Conservation (phyloP, 176 grass and related monocot genomes). For the Avena atlantica region DNA sequence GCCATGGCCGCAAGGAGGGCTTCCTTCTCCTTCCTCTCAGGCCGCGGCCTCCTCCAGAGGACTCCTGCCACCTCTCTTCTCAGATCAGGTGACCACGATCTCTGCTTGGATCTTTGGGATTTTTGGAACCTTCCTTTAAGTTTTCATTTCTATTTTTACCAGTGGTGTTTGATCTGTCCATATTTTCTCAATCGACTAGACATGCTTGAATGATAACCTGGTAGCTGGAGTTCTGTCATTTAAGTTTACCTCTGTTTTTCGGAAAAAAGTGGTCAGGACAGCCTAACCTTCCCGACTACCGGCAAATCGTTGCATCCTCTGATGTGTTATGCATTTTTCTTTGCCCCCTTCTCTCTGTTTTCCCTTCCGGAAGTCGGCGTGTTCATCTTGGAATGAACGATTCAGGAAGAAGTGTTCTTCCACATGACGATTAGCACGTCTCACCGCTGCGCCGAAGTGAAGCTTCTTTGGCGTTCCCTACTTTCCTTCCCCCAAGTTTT, state of each 20-base stretch:
- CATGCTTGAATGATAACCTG: neutral
- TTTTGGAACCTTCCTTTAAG: neutral
- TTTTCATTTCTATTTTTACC: neutral
- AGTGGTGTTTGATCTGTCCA: neutral
- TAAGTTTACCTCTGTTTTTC: neutral
- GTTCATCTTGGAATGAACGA: neutral
- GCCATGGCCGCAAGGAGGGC: slow-evolving; percentile 68
- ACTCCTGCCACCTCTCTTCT: slow-evolving; percentile 20
- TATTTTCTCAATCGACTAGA: neutral
- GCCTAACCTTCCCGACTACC: neutral
- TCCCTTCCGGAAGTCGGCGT: neutral
- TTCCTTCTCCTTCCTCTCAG: slow-evolving; percentile 61
- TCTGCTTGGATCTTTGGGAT: neutral
- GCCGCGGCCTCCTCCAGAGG: slow-evolving; percentile 24
- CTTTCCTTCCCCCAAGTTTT: neutral
- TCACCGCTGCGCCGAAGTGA: neutral
- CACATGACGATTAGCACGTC: neutral
- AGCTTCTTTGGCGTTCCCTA: neutral
- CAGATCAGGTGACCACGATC: slow-evolving; percentile 48
- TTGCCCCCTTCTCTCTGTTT: neutral
- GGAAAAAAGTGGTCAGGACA: neutral
- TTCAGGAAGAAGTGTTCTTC: neutral
- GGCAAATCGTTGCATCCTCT: neutral
- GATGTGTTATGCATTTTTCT: neutral
- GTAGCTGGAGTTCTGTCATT: too few relatives aligned